Evolutionary conservation across 225 moss, liverwort and hornwort genomes (phyloP).

Genomic region (Thuidium tamariscinum): DNA sequence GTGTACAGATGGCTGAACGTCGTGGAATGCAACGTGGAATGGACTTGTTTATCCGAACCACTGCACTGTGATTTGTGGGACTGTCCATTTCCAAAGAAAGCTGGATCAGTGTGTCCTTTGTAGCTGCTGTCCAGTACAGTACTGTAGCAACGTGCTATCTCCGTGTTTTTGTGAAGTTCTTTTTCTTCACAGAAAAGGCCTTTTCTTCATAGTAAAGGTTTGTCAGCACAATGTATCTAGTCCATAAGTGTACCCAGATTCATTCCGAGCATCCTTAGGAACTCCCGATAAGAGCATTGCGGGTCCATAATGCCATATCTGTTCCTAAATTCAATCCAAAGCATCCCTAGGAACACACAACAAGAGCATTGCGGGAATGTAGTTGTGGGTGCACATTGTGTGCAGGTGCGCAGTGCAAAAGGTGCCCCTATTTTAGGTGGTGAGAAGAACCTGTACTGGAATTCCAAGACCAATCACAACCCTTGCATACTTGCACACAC

Average conservation of each 20-base stretch:
- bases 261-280: neutral
- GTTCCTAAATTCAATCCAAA: no score
- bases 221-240: neutral
- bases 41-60: neutral
- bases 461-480: neutral
- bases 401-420: neutral
- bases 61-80: neutral
- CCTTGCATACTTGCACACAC: fast-evolving
- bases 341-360: no score
- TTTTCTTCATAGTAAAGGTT: neutral
- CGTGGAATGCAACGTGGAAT: neutral
- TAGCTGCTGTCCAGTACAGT: neutral
- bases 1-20: neutral
- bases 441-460: neutral
- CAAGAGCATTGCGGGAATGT: neutral
- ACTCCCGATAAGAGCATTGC: no score
- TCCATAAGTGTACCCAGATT: neutral
- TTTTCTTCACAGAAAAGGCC: neutral
- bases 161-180: neutral
- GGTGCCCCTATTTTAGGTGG: neutral
- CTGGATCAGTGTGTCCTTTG: neutral
- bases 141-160: neutral
- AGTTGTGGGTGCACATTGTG: neutral
- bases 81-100: neutral
- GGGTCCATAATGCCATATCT: no score